These are phyloP conservation scores for Geotrichum klebahnii DNA, from an alignment of 1,139 yeast genomes.

Conservation along the genomic window DNA sequence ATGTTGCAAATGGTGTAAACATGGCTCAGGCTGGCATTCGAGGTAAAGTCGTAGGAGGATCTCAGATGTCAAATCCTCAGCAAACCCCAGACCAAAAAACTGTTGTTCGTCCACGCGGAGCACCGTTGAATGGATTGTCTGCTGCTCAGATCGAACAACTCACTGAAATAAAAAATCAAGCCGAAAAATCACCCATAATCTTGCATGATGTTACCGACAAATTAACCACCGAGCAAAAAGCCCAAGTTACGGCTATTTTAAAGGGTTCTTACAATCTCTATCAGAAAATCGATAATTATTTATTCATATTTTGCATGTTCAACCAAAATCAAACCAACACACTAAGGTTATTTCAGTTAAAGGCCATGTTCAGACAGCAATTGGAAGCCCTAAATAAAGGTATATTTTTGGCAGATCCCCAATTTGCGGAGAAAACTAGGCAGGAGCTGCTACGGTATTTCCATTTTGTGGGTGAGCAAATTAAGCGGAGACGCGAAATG, in stretches of 20 bases:
- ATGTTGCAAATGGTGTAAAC: too few relatives aligned
- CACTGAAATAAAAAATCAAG: conserved; percentile 7
- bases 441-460: conserved; percentile 70
- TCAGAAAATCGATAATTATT: conserved; percentile 8
- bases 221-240: conserved; percentile 1
- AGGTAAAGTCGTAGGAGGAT: too few relatives aligned
- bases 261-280: conserved; percentile 1
- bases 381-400: conserved; percentile 10
- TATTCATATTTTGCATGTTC: conserved; percentile 2
- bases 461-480: conserved; percentile 62
- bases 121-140: not conserved
- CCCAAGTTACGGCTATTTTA: not conserved
- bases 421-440: conserved; percentile 64
- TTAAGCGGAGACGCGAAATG: conserved; percentile 10
- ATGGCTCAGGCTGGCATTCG: too few relatives aligned
- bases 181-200: conserved; percentile 3
- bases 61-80: too few relatives aligned
- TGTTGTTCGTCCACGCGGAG: not conserved
- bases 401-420: conserved; percentile 24
- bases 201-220: conserved; percentile 1
- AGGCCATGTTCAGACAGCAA: conserved; percentile 1
- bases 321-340: conserved; percentile 7
- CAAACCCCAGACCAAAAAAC: too few relatives aligned
- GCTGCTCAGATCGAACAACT: conserved; percentile 9
- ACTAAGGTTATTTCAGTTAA: conserved; percentile 10